phyloP scores from a whole-genome alignment of 495 filamentous ascomycete genomes.

The Aspergillus steynii region DNA sequence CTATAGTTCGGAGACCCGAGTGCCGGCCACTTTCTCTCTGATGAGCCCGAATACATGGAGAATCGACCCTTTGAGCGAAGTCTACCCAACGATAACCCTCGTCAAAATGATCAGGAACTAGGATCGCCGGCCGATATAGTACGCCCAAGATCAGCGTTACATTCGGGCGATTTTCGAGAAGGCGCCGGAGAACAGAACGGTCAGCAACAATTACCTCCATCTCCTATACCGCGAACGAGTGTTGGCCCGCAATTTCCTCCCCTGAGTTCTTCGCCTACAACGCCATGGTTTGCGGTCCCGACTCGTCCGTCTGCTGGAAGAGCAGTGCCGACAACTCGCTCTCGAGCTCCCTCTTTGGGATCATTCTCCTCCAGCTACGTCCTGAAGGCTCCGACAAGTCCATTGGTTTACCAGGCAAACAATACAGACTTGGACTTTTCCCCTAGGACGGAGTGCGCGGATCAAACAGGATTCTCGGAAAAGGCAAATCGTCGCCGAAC shows the following conservation, averaged over 20 bases:
- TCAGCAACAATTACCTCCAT: slow-evolving; percentile 23
- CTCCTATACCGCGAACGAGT: slow-evolving; percentile 23
- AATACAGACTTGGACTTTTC: slow-evolving; percentile 79
- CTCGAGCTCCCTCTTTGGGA: slow-evolving; percentile 64
- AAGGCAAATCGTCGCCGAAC: slow-evolving; percentile 59
- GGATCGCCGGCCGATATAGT: slow-evolving; percentile 62
- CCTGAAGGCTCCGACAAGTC: slow-evolving; percentile 87
- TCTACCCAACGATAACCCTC: slow-evolving; percentile 2
- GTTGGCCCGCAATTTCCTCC: slow-evolving; percentile 19
- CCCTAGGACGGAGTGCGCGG: slow-evolving; percentile 32
- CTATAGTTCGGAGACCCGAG: slow-evolving; percentile 17
- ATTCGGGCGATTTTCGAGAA: slow-evolving; percentile 84
- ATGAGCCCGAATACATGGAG: slow-evolving; percentile 14
- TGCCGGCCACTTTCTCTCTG: slow-evolving; percentile 15
- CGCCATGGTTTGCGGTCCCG: slow-evolving; percentile 48
- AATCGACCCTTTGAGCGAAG: slow-evolving; percentile 12
- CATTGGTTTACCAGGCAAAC: slow-evolving; percentile 85
- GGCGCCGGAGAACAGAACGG: slow-evolving; percentile 38
- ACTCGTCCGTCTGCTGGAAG: slow-evolving; percentile 20
- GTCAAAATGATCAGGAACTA: slow-evolving; percentile 25
- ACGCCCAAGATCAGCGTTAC: slow-evolving; percentile 81
- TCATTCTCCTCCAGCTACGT: slow-evolving; percentile 82
- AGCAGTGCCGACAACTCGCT: slow-evolving; percentile 24
- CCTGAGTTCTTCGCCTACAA: slow-evolving; percentile 47
- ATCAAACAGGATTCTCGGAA: slow-evolving; percentile 38